These are phyloP conservation scores for Paraphoma sp. DNA, from an alignment of 2,329 filamentous ascomycete genomes.

Conservation along the genomic window DNA sequence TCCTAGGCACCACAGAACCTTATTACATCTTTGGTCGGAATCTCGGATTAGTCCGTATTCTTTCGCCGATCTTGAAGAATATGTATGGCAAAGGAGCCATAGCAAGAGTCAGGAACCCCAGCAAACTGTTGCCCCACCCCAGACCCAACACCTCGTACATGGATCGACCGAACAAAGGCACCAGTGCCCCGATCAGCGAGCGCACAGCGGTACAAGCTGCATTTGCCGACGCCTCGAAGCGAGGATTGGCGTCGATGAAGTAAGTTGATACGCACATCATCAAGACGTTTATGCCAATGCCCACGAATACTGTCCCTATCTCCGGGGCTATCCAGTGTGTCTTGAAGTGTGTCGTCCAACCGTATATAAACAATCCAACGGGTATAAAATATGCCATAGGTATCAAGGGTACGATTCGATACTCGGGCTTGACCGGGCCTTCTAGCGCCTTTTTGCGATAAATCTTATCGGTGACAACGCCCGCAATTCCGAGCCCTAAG, in stretches of 20 bases:
- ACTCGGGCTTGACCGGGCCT: slow-evolving; percentile 38
- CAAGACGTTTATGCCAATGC: slow-evolving; percentile 12
- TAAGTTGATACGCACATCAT: slow-evolving; percentile 57
- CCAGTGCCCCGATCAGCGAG: slow-evolving; percentile 60
- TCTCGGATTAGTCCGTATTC: slow-evolving; percentile 48
- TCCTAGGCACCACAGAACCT: not conserved
- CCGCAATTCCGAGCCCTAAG: slow-evolving; percentile 10
- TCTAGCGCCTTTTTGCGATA: slow-evolving; percentile 25
- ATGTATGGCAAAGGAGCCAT: slow-evolving; percentile 51
- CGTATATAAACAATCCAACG: slow-evolving; percentile 48
- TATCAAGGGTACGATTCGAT: slow-evolving; percentile 39
- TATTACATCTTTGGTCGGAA: slow-evolving; percentile 19
- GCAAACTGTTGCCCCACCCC: slow-evolving; percentile 63
- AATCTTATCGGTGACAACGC: slow-evolving; percentile 32
- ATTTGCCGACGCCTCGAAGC: slow-evolving; percentile 54
- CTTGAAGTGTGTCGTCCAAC: slow-evolving; percentile 59
- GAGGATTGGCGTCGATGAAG: slow-evolving; percentile 64
- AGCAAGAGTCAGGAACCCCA: slow-evolving; percentile 58
- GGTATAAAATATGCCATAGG: slow-evolving; percentile 28
- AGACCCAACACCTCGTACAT: slow-evolving; percentile 66
- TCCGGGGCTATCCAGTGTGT: slow-evolving; percentile 61
- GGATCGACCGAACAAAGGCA: slow-evolving; percentile 62
- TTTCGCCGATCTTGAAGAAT: slow-evolving; percentile 53
- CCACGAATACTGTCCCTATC: slow-evolving; percentile 16
- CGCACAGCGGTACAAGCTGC: slow-evolving; percentile 65